Evolutionary conservation across 2,329 filamentous ascomycete species (phyloP).

Genomic region (Pseudocercospora cruenta): DNA sequence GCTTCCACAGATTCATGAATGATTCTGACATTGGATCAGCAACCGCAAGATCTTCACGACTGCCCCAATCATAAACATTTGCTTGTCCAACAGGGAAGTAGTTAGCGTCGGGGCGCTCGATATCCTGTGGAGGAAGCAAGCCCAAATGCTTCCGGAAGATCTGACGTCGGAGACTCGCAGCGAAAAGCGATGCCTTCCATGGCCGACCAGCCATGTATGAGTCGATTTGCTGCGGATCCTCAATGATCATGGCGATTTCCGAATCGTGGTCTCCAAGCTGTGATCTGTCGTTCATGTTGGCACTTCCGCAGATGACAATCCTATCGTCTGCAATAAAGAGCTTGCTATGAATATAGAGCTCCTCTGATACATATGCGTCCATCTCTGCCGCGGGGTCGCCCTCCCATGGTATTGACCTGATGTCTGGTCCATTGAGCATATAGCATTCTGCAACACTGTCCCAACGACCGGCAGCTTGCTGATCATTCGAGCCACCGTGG

Average conservation of each 20-base stretch:
- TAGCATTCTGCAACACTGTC: slow-evolving; percentile 80
- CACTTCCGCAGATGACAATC: slow-evolving; percentile 78
- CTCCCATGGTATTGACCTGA: slow-evolving; percentile 66
- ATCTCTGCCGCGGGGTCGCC: slow-evolving; percentile 58
- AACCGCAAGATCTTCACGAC: slow-evolving; percentile 60
- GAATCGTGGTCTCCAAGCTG: slow-evolving; percentile 84
- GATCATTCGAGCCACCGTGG: slow-evolving; percentile 45
- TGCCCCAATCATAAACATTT: slow-evolving; percentile 57
- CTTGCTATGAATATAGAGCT: slow-evolving; percentile 69
- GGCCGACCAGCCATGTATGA: slow-evolving; percentile 73
- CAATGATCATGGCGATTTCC: slow-evolving; percentile 87
- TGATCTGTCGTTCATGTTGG: slow-evolving; percentile 71
- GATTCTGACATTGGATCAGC: slow-evolving; percentile 71
- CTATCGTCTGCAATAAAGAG: slow-evolving; percentile 80
- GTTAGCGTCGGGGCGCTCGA: slow-evolving; percentile 62
- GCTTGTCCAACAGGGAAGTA: slow-evolving; percentile 61
- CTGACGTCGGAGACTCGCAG: slow-evolving; percentile 77
- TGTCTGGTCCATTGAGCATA: slow-evolving; percentile 75
- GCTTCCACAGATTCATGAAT: slow-evolving; percentile 73
- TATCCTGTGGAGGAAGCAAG: slow-evolving; percentile 72
- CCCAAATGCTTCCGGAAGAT: slow-evolving; percentile 93
- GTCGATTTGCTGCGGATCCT: slow-evolving; percentile 72
- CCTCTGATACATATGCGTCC: slow-evolving; percentile 65
- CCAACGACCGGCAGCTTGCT: slow-evolving; percentile 60
- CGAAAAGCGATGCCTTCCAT: slow-evolving; percentile 74